Evolutionary conservation across 1,284 basidiomycete genomes (phyloP), one percentile per base, ranked within the genome.

Genomic region (Moesziomyces globuligerus): DNA sequence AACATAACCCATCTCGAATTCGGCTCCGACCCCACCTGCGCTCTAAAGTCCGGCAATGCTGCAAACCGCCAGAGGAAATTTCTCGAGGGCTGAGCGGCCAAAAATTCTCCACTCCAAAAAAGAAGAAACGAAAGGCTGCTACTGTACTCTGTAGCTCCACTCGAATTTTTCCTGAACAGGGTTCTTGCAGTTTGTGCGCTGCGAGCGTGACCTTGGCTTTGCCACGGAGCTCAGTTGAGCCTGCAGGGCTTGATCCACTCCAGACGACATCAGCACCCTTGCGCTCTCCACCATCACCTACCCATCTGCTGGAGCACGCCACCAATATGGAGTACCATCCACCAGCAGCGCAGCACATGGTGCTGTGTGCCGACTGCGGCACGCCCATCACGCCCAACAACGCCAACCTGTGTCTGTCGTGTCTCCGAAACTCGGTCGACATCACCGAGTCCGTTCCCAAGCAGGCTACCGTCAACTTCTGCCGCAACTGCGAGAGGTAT

Each of bases 361-460:
- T 83, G 48, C 80, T 83, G 37, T 83, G 83, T 58, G 83, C 83
- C 53, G 84, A 85, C 68, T 85, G 84, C 57, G 93, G 93, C 61
- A 91, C 89, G n/a, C 92, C 92, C 51, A 98, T 98, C 81, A 89
- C 91, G 47, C 92, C 95, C 29, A 98, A 98, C 84, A 93, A 92
- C 70, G 94, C 95, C 49, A 97, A 97, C 85, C 86, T 97, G 40
- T 98, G 95, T 84, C 90, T 94, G n/a, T 89, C 88, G 50, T 95
- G 93, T 81, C 85, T 96, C 50, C 85, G 92, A 66, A 95, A 94
- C 86, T 90, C 90, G 23, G 90, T 98, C 67, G 95, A 98, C 83
- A 96, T 98, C 81, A 98, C 95, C 9, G 94, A 97, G 83, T 93
- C 92, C 15, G 98, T 98, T 46, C 95, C 95, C 21, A 98, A 98